phyloP scores from a whole-genome alignment of 352 stramenopile species.

The Phytophthora sansomeana region DNA sequence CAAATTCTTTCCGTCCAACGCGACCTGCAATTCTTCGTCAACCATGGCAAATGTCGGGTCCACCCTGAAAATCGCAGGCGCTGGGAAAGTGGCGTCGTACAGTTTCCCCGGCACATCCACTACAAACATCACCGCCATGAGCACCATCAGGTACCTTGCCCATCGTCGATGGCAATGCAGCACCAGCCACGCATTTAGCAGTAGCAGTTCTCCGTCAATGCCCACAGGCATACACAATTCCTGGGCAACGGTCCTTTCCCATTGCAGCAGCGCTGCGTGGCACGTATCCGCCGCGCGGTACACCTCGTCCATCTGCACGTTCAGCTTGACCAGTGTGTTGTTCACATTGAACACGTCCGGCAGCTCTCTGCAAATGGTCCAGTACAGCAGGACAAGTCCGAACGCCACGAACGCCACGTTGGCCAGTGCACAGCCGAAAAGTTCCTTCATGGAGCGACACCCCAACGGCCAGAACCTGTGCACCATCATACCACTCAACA shows the following conservation, averaged over 20 bases:
- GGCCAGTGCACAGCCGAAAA: conserved; percentile 51
- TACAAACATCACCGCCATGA: conserved; percentile 53
- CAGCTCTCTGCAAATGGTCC: conserved; percentile 65
- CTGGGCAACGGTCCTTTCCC: conserved; percentile 54
- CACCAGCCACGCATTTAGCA: conserved; percentile 53
- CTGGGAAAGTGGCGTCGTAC: conserved; percentile 62
- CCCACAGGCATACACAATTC: conserved; percentile 65
- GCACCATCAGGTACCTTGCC: conserved; percentile 56
- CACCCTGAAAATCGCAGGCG: conserved; percentile 60
- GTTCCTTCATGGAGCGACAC: conserved; percentile 59
- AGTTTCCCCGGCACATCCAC: conserved; percentile 57
- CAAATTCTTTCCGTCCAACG: conserved; percentile 77
- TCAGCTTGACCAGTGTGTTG: conserved; percentile 51
- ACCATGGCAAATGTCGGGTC: conserved; percentile 78
- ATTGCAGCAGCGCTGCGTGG: conserved; percentile 49
- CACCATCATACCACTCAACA: conserved; percentile 3
- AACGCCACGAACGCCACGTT: conserved; percentile 57
- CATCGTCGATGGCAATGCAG: conserved; percentile 66
- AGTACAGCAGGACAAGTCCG: conserved; percentile 67
- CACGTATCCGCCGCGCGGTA: conserved; percentile 47
- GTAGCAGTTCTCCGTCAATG: conserved; percentile 55
- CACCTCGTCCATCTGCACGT: conserved; percentile 50
- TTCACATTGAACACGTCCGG: conserved; percentile 47
- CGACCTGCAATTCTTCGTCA: conserved; percentile 75
- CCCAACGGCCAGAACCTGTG: conserved; percentile 76